These are phyloP conservation scores for Arthrocladium fulminans DNA, from an alignment of 2,329 filamentous ascomycete species.

Conservation along the genomic window DNA sequence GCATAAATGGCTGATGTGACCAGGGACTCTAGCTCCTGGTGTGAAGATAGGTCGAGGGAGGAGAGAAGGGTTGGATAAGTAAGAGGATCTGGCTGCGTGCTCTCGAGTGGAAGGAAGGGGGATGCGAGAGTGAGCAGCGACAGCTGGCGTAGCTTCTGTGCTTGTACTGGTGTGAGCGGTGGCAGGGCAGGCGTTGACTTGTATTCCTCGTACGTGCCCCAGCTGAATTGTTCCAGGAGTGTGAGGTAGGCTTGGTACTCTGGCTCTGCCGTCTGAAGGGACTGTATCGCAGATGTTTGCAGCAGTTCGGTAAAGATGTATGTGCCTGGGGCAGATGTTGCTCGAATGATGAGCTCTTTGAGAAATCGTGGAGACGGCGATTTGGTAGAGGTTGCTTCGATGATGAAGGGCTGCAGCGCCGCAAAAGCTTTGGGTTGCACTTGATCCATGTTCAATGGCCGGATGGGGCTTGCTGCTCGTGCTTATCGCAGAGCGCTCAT, in stretches of 20 bases:
- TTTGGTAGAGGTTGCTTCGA: conserved; percentile 73
- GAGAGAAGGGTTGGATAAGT: conserved; percentile 62
- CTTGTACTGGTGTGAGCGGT: conserved; percentile 60
- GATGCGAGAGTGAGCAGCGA: conserved; percentile 74
- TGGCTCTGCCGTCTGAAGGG: conserved; percentile 49
- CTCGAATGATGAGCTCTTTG: conserved; percentile 75
- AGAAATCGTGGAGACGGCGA: conserved; percentile 65
- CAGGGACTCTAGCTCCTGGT: conserved; percentile 70
- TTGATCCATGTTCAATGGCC: conserved; percentile 41
- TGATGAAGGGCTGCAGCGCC: conserved; percentile 71
- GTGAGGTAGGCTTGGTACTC: conserved; percentile 55
- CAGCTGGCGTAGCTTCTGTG: conserved; percentile 80
- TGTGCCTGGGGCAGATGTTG: conserved; percentile 80
- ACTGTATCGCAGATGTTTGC: conserved; percentile 66
- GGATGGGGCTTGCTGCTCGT: too few relatives aligned
- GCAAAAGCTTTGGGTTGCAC: conserved; percentile 47
- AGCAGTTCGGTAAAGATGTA: conserved; percentile 95
- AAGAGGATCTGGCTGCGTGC: conserved; percentile 35
- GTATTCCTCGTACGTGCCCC: conserved; percentile 81
- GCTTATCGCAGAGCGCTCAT: background rate
- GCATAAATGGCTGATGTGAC: conserved; percentile 83
- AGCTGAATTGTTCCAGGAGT: conserved; percentile 80
- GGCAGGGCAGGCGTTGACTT: conserved; percentile 56
- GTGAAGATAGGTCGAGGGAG: conserved; percentile 57
- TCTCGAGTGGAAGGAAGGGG: conserved; percentile 13